Conservation (phyloP, 371 early-diverging fungal species). For the Polyrhizophydium stewartii region DNA sequence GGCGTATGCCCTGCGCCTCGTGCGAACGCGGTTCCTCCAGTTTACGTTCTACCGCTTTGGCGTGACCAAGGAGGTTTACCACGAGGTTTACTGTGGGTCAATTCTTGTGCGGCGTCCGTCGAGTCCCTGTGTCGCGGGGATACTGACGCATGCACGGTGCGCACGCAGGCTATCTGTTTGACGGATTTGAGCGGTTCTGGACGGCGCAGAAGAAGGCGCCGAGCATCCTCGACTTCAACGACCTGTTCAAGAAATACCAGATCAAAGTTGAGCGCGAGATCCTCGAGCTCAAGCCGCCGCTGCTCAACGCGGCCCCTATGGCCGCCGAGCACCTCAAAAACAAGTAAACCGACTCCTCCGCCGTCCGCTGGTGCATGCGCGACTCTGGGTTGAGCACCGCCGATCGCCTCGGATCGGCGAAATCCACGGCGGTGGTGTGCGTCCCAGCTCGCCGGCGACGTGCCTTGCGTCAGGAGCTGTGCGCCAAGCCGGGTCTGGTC, state of each 20-base stretch:
- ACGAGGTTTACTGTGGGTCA: constrained; percentile 69
- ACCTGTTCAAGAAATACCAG: constrained; percentile 59
- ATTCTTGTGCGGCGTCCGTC: neutral
- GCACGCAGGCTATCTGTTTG: constrained; percentile 58
- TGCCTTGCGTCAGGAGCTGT: too few species aligned
- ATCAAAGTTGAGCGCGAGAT: constrained; percentile 41
- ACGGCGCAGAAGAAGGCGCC: constrained; percentile 48
- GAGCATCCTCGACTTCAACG: constrained; percentile 73
- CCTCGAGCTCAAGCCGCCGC: constrained; percentile 6
- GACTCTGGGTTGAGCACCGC: too few species aligned
- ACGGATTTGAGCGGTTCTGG: constrained; percentile 67
- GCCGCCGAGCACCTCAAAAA: too few species aligned
- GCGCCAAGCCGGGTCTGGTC: too few species aligned
- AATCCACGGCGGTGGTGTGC: too few species aligned
- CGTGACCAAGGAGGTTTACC: constrained; percentile 44
- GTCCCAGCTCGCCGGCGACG: too few species aligned
- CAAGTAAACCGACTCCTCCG: too few species aligned
- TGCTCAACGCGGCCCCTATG: too few species aligned
- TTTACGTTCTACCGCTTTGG: constrained; percentile 59
- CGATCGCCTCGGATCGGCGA: too few species aligned
- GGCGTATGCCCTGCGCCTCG: constrained; percentile 55
- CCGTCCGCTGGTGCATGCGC: too few species aligned
- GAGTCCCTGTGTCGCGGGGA: neutral
- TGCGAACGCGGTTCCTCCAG: constrained; percentile 65
- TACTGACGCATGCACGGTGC: neutral